Conservation (phyloP, 345 rosid species). For the Gossypium anomalum region DNA sequence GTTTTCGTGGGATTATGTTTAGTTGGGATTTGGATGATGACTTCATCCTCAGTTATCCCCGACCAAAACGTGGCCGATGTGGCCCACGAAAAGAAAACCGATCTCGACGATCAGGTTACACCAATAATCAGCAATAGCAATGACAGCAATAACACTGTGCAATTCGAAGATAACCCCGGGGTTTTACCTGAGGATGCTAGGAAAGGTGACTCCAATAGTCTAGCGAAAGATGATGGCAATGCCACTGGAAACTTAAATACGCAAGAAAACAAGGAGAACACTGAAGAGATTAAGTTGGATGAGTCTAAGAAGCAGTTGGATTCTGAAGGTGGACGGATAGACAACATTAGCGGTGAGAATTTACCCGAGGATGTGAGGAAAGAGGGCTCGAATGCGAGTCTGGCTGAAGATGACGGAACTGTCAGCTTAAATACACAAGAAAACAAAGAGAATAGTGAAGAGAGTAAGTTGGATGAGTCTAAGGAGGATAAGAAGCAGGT, state of each 20-base stretch:
- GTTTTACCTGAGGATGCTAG: conserved; percentile 64
- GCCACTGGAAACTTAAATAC: conserved; percentile 15
- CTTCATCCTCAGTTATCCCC: conserved; percentile 68
- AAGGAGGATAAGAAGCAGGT: conserved; percentile 34
- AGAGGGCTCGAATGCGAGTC: conserved; percentile 37
- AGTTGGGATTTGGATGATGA: conserved; percentile 97
- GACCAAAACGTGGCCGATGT: conserved; percentile 53
- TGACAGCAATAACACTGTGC: conserved; percentile 18
- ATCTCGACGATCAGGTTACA: conserved; percentile 41
- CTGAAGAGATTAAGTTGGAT: conserved; percentile 17
- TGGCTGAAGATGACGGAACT: conserved; percentile 28
- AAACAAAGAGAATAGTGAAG: conserved; percentile 28
- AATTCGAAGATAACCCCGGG: conserved; percentile 55
- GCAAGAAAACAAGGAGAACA: conserved; percentile 39
- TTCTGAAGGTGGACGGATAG: conserved; percentile 29
- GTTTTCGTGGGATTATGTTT: conserved; percentile 88
- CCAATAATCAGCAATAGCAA: conserved; percentile 29
- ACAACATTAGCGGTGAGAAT: conserved; percentile 31
- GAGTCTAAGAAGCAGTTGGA: conserved; percentile 32
- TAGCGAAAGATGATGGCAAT: conserved; percentile 27
- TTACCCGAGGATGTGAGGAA: conserved; percentile 33
- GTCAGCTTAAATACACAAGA: conserved; percentile 25
- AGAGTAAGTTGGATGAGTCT: conserved; percentile 27
- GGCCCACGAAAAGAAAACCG: conserved; percentile 50
- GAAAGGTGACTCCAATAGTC: conserved; percentile 44